Evolutionary conservation across 371 early-diverging fungal genomes (phyloP), one percentile per base, ranked within the genome.

Genomic region (Lichtheimia hyalospora): DNA sequence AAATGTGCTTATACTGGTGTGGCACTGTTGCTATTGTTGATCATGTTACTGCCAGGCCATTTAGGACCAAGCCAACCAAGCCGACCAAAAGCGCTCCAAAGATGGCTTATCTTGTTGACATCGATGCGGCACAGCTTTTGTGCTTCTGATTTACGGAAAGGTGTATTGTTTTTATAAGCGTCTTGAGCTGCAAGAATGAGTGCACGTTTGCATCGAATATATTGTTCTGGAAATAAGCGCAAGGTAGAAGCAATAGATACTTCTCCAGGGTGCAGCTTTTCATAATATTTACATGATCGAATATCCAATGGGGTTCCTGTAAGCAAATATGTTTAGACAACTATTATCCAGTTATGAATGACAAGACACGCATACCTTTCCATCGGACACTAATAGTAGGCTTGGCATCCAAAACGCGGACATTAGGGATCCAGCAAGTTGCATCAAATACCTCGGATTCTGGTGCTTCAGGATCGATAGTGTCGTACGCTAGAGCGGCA

Each of bases 221-320:
- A 90, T 64, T 89, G 88, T 39, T 85, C 86, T 3, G 90, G 90
- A 13, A 82, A 79, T 20, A 90, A 74, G 44, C 90, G 86, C 54
- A 90, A 73, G 0, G 84, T 84, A 15, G 88, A 86, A 27, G 88
- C 87, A 68, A 87, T 84, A 15, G 75, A 69, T 2, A 48, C 77
- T 68, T 90, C 90, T 25, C 84, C 76, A 3, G 79, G 70, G 46
- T 88, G 87, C 5, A 90, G 65, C 43, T 63, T 73, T 14, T 79
- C 73, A 64, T 64, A 81, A 57, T 76, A 71, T 52, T 77, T 79
- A 70, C 81, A 73, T 20, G 58, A 63, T 42, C 62, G 56, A 43
- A 86, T 75, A 24, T 79, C 72, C 39, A 83, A 68, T 20, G 61
- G 13, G 41, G 49, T 50, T 7, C 52, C 56, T 43, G 21, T 46